Evolutionary conservation across 163 green algal genomes (phyloP).

Genomic region (Scenedesmus sp.): DNA sequence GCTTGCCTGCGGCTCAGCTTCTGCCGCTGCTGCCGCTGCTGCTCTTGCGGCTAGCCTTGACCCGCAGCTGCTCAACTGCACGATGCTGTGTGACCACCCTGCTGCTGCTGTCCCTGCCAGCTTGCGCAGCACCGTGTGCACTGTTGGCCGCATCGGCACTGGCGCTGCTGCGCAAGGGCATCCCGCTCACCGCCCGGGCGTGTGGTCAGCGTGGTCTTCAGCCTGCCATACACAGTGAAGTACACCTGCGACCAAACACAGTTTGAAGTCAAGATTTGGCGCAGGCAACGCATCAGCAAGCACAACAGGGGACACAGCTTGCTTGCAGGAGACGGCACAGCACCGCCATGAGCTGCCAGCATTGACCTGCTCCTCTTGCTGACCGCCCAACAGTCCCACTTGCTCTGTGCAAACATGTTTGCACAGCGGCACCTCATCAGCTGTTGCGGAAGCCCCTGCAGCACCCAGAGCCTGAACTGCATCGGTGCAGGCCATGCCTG

Average conservation of each 20-base stretch:
- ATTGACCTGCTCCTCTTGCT: background rate
- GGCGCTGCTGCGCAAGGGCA: background rate
- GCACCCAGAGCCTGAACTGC: no score
- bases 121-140: background rate
- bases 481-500: background rate
- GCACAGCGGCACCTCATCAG: no score
- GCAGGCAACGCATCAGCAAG: background rate
- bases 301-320: no score
- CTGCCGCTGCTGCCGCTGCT: background rate
- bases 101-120: background rate
- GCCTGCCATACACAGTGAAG: slow-evolving; percentile 95
- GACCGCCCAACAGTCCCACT: background rate
- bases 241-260: slow-evolving; percentile 81
- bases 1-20: no score
- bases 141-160: background rate
- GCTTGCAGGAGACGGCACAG: no score
- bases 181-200: background rate
- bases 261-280: background rate
- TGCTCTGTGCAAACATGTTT: no score
- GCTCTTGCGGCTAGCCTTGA: no score
- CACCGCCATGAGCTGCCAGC: no score
- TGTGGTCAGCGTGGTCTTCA: slow-evolving; percentile 79
- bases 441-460: no score
- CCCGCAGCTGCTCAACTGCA: no score
- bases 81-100: no score